phyloP scores from a whole-genome alignment of 306 rosid genomes.

The Corylus heterophylla region DNA sequence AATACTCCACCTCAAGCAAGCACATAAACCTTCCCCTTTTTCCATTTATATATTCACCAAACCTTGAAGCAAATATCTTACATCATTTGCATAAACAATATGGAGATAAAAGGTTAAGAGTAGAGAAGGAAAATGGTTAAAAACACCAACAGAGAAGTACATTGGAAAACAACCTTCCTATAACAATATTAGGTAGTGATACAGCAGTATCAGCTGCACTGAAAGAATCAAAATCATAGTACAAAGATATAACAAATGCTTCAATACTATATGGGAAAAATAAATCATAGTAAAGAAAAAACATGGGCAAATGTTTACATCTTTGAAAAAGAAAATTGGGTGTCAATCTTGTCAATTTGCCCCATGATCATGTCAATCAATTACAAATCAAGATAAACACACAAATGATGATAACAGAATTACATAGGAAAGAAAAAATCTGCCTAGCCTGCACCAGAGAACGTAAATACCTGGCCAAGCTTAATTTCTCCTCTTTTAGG shows the following conservation, averaged over 20 bases:
- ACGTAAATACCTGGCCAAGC: slow-evolving; percentile 84
- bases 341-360: background rate
- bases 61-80: too few species aligned
- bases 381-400: background rate
- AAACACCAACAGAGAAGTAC: too few species aligned
- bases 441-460: slow-evolving; percentile 15
- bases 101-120: too few species aligned
- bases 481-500: slow-evolving; percentile 92
- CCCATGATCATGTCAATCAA: background rate
- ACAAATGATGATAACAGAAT: background rate
- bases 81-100: too few species aligned
- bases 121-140: too few species aligned
- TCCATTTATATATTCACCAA: too few species aligned
- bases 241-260: background rate
- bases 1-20: background rate
- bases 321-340: background rate
- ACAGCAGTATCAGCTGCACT: slow-evolving; percentile 8
- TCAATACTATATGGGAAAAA: background rate
- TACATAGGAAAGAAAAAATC: background rate
- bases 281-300: background rate
- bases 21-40: background rate
- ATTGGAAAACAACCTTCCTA: background rate
- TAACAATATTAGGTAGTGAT: slow-evolving; percentile 7
- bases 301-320: background rate
- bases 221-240: background rate